Percentiles rank a stretch among this genome's conserved stretches.
Conservation (phyloP, 805 yeast species). For the Wickerhamomyces hampshirensis region DNA sequence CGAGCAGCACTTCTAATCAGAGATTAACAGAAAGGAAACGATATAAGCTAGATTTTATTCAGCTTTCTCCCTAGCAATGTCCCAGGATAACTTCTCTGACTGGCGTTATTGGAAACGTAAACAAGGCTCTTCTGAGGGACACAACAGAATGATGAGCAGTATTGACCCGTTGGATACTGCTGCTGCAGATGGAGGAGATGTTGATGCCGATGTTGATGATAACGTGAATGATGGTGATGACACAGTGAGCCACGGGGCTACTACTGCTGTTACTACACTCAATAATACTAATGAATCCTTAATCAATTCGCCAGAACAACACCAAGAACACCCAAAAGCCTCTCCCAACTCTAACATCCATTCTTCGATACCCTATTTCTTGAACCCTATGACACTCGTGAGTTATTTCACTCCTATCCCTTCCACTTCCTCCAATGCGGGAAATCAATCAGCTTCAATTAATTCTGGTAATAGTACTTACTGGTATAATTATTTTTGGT, state of each 20-base stretch:
- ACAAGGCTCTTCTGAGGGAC: constrained; percentile 20
- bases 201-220: no score
- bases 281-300: no score
- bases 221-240: not conserved
- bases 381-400: no score
- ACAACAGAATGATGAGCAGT: constrained; percentile 5
- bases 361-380: no score
- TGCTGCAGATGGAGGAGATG: not conserved
- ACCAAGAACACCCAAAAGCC: not conserved
- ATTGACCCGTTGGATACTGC: not conserved
- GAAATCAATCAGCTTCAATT: no score
- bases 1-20: not conserved
- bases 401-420: no score
- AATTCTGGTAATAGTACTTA: no score
- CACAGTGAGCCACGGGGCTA: no score
- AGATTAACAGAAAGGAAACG: not conserved
- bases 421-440: no score
- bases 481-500: not conserved
- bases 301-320: no score
- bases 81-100: constrained; percentile 15
- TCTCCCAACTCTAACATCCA: not conserved
- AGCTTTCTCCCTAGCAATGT: no score
- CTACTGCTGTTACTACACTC: no score
- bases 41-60: not conserved
- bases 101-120: constrained; percentile 22